Percentiles rank a stretch among this genome's conserved stretches.
These are phyloP conservation scores for Exsudoporus frostii DNA, from an alignment of 768 basidiomycete species.

Conservation along the genomic window DNA sequence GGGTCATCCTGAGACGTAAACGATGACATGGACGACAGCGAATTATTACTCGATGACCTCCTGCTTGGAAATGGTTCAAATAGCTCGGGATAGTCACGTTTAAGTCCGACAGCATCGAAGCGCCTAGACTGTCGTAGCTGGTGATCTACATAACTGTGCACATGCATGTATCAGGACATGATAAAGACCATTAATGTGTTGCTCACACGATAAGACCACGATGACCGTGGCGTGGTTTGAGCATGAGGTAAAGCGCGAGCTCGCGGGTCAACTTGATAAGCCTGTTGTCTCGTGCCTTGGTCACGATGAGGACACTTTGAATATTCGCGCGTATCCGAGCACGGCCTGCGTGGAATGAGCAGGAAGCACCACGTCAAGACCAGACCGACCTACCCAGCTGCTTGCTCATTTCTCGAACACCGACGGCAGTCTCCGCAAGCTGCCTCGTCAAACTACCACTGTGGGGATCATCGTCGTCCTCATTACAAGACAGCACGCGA, in stretches of 20 bases:
- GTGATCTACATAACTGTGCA: conserved; percentile 82
- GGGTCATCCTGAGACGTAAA: conserved; percentile 41
- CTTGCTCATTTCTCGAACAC: conserved; percentile 98
- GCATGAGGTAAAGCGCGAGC: conserved; percentile 93
- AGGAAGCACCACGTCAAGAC: not conserved
- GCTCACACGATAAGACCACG: conserved; percentile 86
- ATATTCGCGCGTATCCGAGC: conserved; percentile 90
- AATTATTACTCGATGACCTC: conserved; percentile 65
- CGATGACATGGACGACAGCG: conserved; percentile 53
- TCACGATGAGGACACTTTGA: conserved; percentile 91
- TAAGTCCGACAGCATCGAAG: conserved; percentile 90
- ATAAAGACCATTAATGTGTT: conserved; percentile 12
- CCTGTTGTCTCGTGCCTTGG: conserved; percentile 95
- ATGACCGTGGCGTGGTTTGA: conserved; percentile 61
- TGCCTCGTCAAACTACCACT: conserved; percentile 82
- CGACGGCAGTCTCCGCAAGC: conserved; percentile 94
- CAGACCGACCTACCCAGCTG: conserved; percentile 70
- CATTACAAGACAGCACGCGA: conserved; percentile 22
- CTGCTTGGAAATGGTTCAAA: conserved; percentile 78
- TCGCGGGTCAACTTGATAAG: conserved; percentile 94
- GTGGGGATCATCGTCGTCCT: conserved; percentile 69
- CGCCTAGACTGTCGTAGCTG: conserved; percentile 87
- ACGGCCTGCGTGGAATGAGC: conserved; percentile 57
- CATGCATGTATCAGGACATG: conserved; percentile 15
- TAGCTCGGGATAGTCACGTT: conserved; percentile 82